Percentiles rank a stretch among this genome's conserved stretches.
Conservation (phyloP, 148 eudicot species). For the Tetragonia tetragonoides region DNA sequence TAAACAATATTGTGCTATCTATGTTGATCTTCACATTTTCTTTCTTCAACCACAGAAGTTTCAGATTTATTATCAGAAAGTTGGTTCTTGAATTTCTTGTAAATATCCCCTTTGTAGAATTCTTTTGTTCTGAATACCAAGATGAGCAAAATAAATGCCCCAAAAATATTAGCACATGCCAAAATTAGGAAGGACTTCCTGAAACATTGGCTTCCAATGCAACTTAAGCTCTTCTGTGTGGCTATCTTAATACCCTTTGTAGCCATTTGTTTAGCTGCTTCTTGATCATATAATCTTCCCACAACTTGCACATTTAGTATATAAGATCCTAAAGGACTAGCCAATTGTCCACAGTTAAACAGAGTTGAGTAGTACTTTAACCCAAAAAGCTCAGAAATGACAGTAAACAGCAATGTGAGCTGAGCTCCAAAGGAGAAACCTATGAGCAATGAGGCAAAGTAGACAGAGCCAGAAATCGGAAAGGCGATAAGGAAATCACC, state of each 20-base stretch:
- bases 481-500: constrained; percentile 42
- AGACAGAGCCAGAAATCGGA: constrained; percentile 24
- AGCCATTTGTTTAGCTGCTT: constrained; percentile 26
- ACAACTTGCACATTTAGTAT: constrained; percentile 33
- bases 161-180: constrained; percentile 21
- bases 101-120: constrained; percentile 40
- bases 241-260: constrained; percentile 12
- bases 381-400: constrained; percentile 45
- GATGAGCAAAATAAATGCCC: constrained; percentile 21
- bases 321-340: constrained; percentile 41
- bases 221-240: constrained; percentile 25
- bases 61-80: background rate
- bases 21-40: background rate
- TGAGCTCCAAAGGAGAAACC: constrained; percentile 47
- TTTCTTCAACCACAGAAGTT: background rate
- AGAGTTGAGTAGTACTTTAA: constrained; percentile 44
- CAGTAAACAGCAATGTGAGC: constrained; percentile 31
- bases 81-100: constrained; percentile 29
- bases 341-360: constrained; percentile 30
- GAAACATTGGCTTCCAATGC: constrained; percentile 35
- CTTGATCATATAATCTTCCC: constrained; percentile 36
- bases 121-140: constrained; percentile 36
- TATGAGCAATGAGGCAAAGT: constrained; percentile 35
- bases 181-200: constrained; percentile 30
- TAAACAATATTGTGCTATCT: too few species aligned